Evolutionary conservation across 164 flowering plant species (phyloP).

Genomic region (Liriodendron chinense): DNA sequence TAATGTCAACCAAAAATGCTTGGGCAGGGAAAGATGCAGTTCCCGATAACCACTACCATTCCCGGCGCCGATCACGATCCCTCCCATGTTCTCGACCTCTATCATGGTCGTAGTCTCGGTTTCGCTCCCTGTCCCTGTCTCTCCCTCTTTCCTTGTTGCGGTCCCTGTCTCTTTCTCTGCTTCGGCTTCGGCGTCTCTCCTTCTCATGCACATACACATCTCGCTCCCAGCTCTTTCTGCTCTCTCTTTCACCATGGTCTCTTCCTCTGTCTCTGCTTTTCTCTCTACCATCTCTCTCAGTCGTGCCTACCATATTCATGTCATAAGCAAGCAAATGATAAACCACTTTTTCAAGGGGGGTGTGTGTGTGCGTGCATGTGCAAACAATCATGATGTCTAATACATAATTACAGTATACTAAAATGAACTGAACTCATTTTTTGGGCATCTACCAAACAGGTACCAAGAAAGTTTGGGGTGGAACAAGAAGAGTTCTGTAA

Average conservation of each 20-base stretch:
- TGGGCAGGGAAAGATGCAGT: background rate
- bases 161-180: conserved; percentile 59
- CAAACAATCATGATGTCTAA: no score
- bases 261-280: conserved; percentile 69
- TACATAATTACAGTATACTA: no score
- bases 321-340: background rate
- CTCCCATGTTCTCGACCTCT: conserved; percentile 52
- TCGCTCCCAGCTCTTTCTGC: conserved; percentile 29
- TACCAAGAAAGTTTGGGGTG: background rate
- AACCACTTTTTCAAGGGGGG: no score
- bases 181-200: conserved; percentile 47
- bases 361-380: no score
- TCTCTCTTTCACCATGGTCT: conserved; percentile 47
- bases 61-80: conserved; percentile 46
- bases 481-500: background rate
- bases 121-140: conserved; percentile 42
- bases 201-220: conserved; percentile 37
- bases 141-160: conserved; percentile 27
- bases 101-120: conserved; percentile 40
- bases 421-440: no score
- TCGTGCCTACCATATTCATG: conserved; percentile 28
- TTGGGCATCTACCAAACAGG: no score
- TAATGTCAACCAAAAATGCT: background rate
- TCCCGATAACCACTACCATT: conserved; percentile 16
- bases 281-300: conserved; percentile 64